Evolutionary conservation across 306 rosid species (phyloP).

Genomic region (Cicer yamashitae): DNA sequence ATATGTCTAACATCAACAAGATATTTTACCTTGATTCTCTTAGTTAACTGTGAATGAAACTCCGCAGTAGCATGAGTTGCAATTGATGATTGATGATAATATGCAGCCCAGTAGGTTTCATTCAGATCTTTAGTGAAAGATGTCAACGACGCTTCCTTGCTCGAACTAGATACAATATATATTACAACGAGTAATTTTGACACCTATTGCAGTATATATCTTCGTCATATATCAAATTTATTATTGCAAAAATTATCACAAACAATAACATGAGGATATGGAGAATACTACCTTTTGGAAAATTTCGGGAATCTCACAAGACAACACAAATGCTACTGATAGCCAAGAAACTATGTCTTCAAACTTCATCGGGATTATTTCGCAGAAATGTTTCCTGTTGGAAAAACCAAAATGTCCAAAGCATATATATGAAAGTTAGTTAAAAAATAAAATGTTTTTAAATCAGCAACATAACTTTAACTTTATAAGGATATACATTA

Average conservation of each 20-base stretch:
- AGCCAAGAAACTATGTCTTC: slow-evolving; percentile 68
- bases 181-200: too few relatives aligned
- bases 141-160: slow-evolving; percentile 59
- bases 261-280: not conserved
- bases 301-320: slow-evolving; percentile 72
- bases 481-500: too few relatives aligned
- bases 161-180: slow-evolving; percentile 59
- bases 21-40: too few relatives aligned
- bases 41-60: too few relatives aligned
- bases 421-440: too few relatives aligned
- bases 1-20: too few relatives aligned
- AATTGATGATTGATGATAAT: too few relatives aligned
- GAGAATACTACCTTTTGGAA: slow-evolving; percentile 67
- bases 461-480: too few relatives aligned
- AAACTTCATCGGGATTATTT: slow-evolving; percentile 53
- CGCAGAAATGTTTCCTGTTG: slow-evolving; percentile 58
- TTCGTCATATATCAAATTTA: slow-evolving; percentile 9
- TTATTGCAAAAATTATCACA: slow-evolving; percentile 13
- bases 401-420: too few relatives aligned
- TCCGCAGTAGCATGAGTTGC: too few relatives aligned
- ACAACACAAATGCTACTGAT: slow-evolving; percentile 71
- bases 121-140: slow-evolving; percentile 48
- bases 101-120: too few relatives aligned
- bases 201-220: not conserved
- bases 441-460: too few relatives aligned